phyloP scores from a whole-genome alignment of 2,329 filamentous ascomycete species.

The Phoma herbarum region DNA sequence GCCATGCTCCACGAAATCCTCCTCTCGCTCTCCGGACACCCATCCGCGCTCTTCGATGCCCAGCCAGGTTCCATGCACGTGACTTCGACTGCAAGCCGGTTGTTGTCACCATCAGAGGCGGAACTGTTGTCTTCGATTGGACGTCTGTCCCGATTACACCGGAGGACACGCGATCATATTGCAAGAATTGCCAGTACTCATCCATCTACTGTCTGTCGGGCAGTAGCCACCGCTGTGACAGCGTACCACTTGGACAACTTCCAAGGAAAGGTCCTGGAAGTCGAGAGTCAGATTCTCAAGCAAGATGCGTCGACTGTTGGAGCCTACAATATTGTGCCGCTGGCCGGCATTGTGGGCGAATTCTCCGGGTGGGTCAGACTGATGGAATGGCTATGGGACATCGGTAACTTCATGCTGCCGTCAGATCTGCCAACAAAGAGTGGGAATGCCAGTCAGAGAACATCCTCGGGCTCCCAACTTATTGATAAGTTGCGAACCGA shows the following conservation, averaged over 20 bases:
- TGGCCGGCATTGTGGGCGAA: slow-evolving; percentile 83
- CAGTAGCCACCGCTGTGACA: slow-evolving; percentile 80
- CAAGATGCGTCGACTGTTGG: slow-evolving; percentile 83
- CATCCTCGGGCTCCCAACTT: slow-evolving; percentile 73
- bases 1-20: slow-evolving; percentile 98
- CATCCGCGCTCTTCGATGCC: slow-evolving; percentile 81
- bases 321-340: slow-evolving; percentile 89
- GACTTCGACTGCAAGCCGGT: slow-evolving; percentile 51
- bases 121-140: slow-evolving; percentile 81
- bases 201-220: slow-evolving; percentile 83
- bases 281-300: slow-evolving; percentile 79
- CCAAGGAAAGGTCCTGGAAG: slow-evolving; percentile 82
- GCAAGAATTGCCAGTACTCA: slow-evolving; percentile 74
- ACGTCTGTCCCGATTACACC: slow-evolving; percentile 79
- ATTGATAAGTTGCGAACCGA: slow-evolving; percentile 80
- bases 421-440: slow-evolving; percentile 29
- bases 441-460: slow-evolving; percentile 24
- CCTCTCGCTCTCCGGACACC: slow-evolving; percentile 92
- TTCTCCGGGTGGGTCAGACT: slow-evolving; percentile 87
- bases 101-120: slow-evolving; percentile 79
- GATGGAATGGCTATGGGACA: slow-evolving; percentile 85
- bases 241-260: slow-evolving; percentile 80
- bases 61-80: slow-evolving; percentile 52
- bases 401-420: slow-evolving; percentile 73
- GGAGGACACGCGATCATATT: slow-evolving; percentile 73